phyloP scores from a whole-genome alignment of 176 grass and related monocot species.

The Panicum miliaceum region DNA sequence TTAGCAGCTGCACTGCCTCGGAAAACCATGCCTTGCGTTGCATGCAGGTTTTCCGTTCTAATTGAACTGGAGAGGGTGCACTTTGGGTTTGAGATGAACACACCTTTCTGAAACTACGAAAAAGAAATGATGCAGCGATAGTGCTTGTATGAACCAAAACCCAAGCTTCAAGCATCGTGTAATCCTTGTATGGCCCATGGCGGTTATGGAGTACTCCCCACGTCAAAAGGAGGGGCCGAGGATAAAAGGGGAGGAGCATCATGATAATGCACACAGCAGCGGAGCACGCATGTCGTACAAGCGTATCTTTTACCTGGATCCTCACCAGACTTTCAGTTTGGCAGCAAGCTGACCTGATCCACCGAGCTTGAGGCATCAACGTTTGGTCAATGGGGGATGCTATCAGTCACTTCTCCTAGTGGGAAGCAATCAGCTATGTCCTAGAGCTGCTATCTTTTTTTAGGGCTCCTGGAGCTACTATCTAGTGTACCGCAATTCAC shows the following conservation, averaged over 20 bases:
- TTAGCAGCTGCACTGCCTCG: neutral
- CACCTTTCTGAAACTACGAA: constrained; percentile 8
- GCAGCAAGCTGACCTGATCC: constrained; percentile 14
- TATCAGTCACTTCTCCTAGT: constrained; percentile 14
- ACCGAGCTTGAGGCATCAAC: neutral
- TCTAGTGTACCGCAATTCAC: neutral
- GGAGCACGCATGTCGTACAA: constrained; percentile 45
- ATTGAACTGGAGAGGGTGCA: constrained; percentile 8
- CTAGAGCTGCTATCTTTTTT: neutral
- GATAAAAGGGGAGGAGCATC: constrained; percentile 24
- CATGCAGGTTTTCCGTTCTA: constrained; percentile 2
- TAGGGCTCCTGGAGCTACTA: neutral
- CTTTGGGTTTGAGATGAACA: constrained; percentile 23
- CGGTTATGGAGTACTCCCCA: constrained; percentile 35
- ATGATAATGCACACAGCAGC: constrained; percentile 39
- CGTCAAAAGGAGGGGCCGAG: constrained; percentile 35
- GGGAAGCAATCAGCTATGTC: constrained; percentile 1
- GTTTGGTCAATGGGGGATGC: constrained; percentile 41
- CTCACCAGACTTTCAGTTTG: constrained; percentile 33
- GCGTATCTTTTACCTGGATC: constrained; percentile 37
- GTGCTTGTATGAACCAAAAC: constrained; percentile 42
- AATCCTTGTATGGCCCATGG: constrained; percentile 32
- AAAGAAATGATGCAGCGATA: constrained; percentile 21
- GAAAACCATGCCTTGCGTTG: constrained; percentile 8
- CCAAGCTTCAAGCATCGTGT: constrained; percentile 55